Evolutionary conservation across 805 yeast species (phyloP).

Genomic region (Lipomyces mesembrius): DNA sequence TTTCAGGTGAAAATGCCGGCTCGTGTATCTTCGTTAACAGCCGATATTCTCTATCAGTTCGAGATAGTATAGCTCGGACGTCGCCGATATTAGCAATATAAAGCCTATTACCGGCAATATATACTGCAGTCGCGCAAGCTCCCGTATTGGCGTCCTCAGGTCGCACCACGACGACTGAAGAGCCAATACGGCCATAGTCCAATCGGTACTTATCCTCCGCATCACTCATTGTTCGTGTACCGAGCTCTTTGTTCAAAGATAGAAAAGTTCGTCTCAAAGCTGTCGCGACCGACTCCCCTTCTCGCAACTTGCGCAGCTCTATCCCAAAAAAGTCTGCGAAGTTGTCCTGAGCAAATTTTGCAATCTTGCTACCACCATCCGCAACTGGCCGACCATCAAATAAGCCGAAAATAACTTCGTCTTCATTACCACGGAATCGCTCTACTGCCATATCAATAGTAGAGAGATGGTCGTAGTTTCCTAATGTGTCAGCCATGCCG

Average conservation of each 20-base stretch:
- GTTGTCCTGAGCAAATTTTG: slow-evolving; percentile 72
- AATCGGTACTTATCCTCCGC: slow-evolving; percentile 37
- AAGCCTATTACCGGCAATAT: slow-evolving; percentile 68
- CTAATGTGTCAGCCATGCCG: slow-evolving; percentile 90
- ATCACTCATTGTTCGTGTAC: slow-evolving; percentile 47
- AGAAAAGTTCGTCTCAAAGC: slow-evolving; percentile 85
- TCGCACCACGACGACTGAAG: slow-evolving; percentile 52
- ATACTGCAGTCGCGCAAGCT: slow-evolving; percentile 80
- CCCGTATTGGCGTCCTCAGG: slow-evolving; percentile 79
- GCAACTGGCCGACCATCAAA: slow-evolving; percentile 77
- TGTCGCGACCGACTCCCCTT: slow-evolving; percentile 61
- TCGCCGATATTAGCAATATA: slow-evolving; percentile 93
- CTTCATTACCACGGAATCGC: slow-evolving; percentile 81
- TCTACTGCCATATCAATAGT: slow-evolving; percentile 86
- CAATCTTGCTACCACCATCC: slow-evolving; percentile 50
- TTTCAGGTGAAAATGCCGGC: slow-evolving; percentile 81
- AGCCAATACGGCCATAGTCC: slow-evolving; percentile 22
- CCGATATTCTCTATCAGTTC: slow-evolving; percentile 79
- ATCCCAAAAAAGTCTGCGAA: slow-evolving; percentile 69
- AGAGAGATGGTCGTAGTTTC: slow-evolving; percentile 64
- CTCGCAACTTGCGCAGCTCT: slow-evolving; percentile 59
- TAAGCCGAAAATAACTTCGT: slow-evolving; percentile 78
- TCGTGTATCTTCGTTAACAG: slow-evolving; percentile 77
- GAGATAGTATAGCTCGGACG: slow-evolving; percentile 76
- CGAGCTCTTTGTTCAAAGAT: slow-evolving; percentile 78